phyloP scores from a whole-genome alignment of 1,284 basidiomycete genomes.

The Ganoderma meredithae region DNA sequence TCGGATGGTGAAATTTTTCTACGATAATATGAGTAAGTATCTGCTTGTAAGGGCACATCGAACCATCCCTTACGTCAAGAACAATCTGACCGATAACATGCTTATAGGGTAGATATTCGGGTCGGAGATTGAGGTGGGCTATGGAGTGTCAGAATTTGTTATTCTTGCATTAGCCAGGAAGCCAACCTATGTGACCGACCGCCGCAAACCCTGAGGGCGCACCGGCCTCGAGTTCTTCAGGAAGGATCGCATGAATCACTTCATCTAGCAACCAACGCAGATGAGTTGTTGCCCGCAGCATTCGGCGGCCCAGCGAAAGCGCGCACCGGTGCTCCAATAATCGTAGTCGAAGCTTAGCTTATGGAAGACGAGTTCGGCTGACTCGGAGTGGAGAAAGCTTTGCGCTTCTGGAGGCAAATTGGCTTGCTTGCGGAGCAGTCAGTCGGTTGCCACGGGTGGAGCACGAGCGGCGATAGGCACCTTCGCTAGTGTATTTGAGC shows the following conservation, averaged over 20 bases:
- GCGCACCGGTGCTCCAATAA: conserved; percentile 83
- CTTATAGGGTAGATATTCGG: conserved; percentile 93
- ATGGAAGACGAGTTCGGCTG: conserved; percentile 64
- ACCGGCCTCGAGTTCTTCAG: conserved; percentile 76
- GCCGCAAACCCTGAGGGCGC: conserved; percentile 89
- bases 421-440: conserved; percentile 60
- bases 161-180: background rate
- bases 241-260: conserved; percentile 82
- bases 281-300: background rate
- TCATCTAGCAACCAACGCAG: conserved; percentile 66
- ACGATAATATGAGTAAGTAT: background rate
- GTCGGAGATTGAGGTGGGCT: conserved; percentile 91
- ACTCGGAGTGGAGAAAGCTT: conserved; percentile 61
- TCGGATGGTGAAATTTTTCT: conserved; percentile 86
- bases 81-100: conserved; percentile 91
- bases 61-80: conserved; percentile 72
- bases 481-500: conserved; percentile 63
- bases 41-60: background rate
- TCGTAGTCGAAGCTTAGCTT: conserved; percentile 77
- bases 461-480: conserved; percentile 49
- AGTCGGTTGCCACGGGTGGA: conserved; percentile 23
- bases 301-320: background rate
- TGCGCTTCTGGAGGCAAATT: conserved; percentile 64
- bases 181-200: conserved; percentile 89
- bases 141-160: background rate